Evolutionary conservation across 2,329 filamentous ascomycete genomes (phyloP), one percentile per base, ranked within the genome.

Genomic region (Ophiosphaerella narmari): DNA sequence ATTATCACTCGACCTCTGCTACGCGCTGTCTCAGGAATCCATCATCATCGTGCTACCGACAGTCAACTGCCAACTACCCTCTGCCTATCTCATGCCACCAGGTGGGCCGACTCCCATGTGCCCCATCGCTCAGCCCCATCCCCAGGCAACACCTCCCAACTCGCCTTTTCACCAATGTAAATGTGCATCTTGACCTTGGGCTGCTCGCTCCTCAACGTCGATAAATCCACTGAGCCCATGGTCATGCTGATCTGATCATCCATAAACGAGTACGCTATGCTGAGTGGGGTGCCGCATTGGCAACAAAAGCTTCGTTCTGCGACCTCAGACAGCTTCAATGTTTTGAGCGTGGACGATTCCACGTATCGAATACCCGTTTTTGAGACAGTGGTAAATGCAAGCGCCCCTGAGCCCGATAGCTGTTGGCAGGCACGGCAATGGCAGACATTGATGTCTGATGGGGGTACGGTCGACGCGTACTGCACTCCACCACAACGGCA

Each of bases 391-490:
- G 70, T 67, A 52, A 78, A 81, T 3, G 74, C 69, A 32, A 80
- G 65, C 49, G 72, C 81, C 1, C 74, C 73, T 3, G 73, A 75
- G 11, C 79, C 78, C 2, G 78, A 76, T 34, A 79, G 52, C 57
- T 77, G 76, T 48, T 78, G 77, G 54, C 80, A 82, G 35, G 74
- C 74, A n/a, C 62, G 65, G 57, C 80, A 82, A 59, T 81, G 73
- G 62, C 79, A 82, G 47, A 75, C 63, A 14, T 66, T 70, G 24
- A 78, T 61, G 21, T 62, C 51, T 11, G 56, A 62, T 1, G 78
- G 77, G 1, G 68, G 57, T 1, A 52, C 54, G 12, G 68, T 71
- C 43, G 70, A 71, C 1, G 65, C 73, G 65, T 78, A 81, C 34
- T 65, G 67, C 29, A 81, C 69, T 39, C 69, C 62, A 11, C 71